Base-by-base conservation (phyloP, 129 eudicot species). In the Silybum marianum region DNA sequence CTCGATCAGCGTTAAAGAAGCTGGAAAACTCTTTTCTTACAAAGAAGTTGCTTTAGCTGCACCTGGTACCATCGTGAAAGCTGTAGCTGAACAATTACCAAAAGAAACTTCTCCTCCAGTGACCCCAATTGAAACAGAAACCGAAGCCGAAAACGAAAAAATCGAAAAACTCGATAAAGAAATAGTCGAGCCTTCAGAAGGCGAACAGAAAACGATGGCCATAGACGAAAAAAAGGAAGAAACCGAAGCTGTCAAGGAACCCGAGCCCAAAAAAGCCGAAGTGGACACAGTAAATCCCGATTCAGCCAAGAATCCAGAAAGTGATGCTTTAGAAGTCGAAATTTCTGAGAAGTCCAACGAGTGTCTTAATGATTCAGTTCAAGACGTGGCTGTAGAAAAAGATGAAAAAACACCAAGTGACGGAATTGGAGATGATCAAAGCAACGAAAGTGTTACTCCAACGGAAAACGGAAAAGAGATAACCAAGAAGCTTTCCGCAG, bases 1-100 rank as follows among this genome's bases (percentile, higher is more conserved):
- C 77, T 85, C 97, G 7, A 84, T 86, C 32, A 91, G 90, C 79
- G 90, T 90, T 67, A 90, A 93, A 73, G 89, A 88, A 77, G 91
- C 98, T 66, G 93, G 97, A 73, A 95, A 95, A 79, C 88, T 88
- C 65, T 95, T 95, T 87, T 95, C 99, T 13, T 95, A 95, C 87
- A 95, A 95, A 83, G 99, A 95, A 87, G 99, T 95, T 80, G 99
- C 99, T 78, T 78, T 95, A 75, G 99, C 97, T 60, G 93, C 91
- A 60, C 99, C 99, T 46, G 99, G 99, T 75, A 92, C 87, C 70
- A 92, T 95, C 39, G 97, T 92, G 73, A 95, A 92, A 80, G 97
- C 94, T 30, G 98, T 87, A 4, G 89, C 92, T 5, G 97, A 95
- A 75, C 86, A 89, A 28, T 84, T 84, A 63, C 88, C 92, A 21